Conservation (phyloP, 2,329 filamentous ascomycete species). For the Colletotrichum orbiculare region DNA sequence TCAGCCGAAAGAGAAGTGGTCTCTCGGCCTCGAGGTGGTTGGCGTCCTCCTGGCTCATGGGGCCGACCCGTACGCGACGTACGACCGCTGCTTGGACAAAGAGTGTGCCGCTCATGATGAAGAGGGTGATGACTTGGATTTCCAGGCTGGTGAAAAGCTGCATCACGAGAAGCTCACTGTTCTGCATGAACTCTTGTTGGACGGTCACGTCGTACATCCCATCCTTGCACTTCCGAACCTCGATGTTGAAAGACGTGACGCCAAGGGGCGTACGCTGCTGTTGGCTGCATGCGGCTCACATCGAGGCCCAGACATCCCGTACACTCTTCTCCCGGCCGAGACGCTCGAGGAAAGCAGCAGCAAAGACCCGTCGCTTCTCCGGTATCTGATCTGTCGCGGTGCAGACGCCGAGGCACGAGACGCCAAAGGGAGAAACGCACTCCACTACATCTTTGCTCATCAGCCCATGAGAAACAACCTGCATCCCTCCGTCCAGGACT, state of each 20-base stretch:
- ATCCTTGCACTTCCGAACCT: constrained; percentile 39
- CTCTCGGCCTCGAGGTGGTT: constrained; percentile 15
- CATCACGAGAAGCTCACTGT: constrained; percentile 36
- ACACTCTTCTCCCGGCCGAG: no score
- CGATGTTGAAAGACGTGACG: constrained; percentile 42
- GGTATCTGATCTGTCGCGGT: constrained; percentile 39
- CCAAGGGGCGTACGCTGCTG: constrained; percentile 41
- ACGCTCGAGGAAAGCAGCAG: background rate
- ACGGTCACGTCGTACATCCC: constrained; percentile 18
- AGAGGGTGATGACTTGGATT: no score
- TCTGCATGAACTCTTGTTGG: constrained; percentile 39
- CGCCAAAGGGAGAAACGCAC: constrained; percentile 37
- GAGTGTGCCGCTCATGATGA: background rate
- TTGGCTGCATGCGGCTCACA: constrained; percentile 38
- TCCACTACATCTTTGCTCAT: constrained; percentile 39
- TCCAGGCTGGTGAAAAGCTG: background rate
- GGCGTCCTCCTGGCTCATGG: constrained; percentile 40
- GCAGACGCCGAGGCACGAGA: constrained; percentile 41
- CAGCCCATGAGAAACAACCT: rapidly evolving
- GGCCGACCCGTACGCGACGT: constrained; percentile 41
- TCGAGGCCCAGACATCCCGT: constrained; percentile 21
- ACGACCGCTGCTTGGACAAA: constrained; percentile 8
- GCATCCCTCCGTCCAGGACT: background rate
- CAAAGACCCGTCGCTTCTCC: constrained; percentile 27
- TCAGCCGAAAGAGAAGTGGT: background rate